Conservation (phyloP, 345 rosid genomes). For the Brassica incana region DNA sequence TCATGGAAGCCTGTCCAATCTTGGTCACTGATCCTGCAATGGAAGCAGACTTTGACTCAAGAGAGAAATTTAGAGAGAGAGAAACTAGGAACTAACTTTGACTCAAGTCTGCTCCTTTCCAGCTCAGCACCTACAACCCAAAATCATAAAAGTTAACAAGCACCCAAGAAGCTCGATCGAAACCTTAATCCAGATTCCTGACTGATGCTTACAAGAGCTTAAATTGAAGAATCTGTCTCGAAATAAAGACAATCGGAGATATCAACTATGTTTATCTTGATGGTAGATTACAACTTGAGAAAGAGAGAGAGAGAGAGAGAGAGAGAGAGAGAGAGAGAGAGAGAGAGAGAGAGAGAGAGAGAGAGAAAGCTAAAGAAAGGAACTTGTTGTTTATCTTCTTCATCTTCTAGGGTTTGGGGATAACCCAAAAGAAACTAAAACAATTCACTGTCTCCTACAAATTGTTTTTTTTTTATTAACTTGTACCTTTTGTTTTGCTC, state of each 20-base stretch:
- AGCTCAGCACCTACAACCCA: slow-evolving; percentile 23
- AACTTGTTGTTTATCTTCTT: slow-evolving; percentile 5
- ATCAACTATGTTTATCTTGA: slow-evolving; percentile 23
- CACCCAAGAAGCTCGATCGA: slow-evolving; percentile 42
- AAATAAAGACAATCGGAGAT: slow-evolving; percentile 1
- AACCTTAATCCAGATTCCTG: slow-evolving; percentile 34
- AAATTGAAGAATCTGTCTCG: slow-evolving; percentile 24
- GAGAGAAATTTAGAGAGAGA: too few species aligned
- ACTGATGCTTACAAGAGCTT: slow-evolving; percentile 43
- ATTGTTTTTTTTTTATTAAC: slow-evolving; percentile 9
- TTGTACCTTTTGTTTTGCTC: slow-evolving; percentile 23
- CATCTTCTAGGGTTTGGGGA: slow-evolving; percentile 43
- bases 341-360: neutral
- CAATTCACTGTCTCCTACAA: slow-evolving; percentile 30
- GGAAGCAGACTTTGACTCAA: too few species aligned
- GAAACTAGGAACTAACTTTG: too few species aligned
- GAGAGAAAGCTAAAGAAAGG: slow-evolving; percentile 10
- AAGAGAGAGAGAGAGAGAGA: neutral
- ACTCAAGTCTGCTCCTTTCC: slow-evolving; percentile 22
- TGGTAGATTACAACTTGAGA: slow-evolving; percentile 1
- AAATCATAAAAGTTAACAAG: slow-evolving; percentile 12
- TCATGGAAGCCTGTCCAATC: too few species aligned
- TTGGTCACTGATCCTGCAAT: too few species aligned
- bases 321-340: too few species aligned
- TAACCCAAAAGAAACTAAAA: slow-evolving; percentile 26